Conservation (phyloP, 2,329 filamentous ascomycete species). For the Fusarium falciforme region DNA sequence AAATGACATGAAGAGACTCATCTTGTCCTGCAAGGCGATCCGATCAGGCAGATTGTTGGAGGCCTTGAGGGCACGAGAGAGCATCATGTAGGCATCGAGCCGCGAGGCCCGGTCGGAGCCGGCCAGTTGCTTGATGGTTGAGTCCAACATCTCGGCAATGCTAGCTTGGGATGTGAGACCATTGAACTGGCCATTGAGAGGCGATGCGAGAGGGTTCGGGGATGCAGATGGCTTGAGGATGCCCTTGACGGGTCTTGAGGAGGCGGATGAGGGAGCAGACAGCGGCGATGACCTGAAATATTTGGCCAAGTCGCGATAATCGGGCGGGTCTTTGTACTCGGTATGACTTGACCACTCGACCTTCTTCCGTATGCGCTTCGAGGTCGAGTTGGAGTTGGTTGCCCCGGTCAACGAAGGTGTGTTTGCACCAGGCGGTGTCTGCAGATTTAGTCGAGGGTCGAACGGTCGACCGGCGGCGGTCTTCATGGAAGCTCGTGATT, state of each 20-base stretch:
- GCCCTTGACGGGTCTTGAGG: conserved; percentile 64
- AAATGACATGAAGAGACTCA: conserved; percentile 81
- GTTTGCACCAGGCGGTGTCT: conserved; percentile 65
- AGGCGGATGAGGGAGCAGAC: conserved; percentile 53
- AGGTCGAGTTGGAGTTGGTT: conserved; percentile 56
- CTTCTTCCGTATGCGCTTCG: conserved; percentile 61
- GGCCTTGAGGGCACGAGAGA: conserved; percentile 80
- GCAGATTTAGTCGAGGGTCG: conserved; percentile 51
- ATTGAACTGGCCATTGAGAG: conserved; percentile 56
- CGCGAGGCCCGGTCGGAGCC: conserved; percentile 77
- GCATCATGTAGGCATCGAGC: conserved; percentile 86
- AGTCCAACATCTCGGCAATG: conserved; percentile 86
- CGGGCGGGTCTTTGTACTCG: conserved; percentile 67
- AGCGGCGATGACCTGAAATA: conserved; percentile 54
- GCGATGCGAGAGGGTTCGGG: conserved; percentile 58
- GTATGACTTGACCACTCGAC: conserved; percentile 68
- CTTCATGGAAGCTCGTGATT: conserved; percentile 55
- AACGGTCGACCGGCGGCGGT: conserved; percentile 51
- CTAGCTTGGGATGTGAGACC: conserved; percentile 57
- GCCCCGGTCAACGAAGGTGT: conserved; percentile 57
- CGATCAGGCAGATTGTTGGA: conserved; percentile 86
- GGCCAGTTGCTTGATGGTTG: conserved; percentile 83
- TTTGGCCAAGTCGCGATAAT: conserved; percentile 55
- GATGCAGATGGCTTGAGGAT: conserved; percentile 81
- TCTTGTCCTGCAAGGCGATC: conserved; percentile 78